Conservation (phyloP, 257 asterid species). For the Striga asiatica region DNA sequence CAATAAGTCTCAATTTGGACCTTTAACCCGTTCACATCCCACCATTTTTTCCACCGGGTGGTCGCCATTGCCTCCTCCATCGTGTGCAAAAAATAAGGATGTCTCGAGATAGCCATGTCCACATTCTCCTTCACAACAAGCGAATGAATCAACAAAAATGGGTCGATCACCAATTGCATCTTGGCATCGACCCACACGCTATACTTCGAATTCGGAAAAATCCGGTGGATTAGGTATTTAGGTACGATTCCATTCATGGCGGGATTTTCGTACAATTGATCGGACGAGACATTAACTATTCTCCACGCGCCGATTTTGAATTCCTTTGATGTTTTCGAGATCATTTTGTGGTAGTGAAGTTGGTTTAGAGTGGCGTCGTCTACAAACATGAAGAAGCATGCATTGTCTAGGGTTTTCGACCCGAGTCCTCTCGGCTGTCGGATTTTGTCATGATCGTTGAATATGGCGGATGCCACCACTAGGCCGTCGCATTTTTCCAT, state of each 20-base stretch:
- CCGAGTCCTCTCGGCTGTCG: slow-evolving; percentile 92
- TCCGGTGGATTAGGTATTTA: slow-evolving; percentile 61
- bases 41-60: slow-evolving; percentile 91
- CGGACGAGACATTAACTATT: slow-evolving; percentile 36
- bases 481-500: slow-evolving; percentile 66
- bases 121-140: slow-evolving; percentile 45
- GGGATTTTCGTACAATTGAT: slow-evolving; percentile 42
- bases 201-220: slow-evolving; percentile 68
- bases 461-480: slow-evolving; percentile 80
- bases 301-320: slow-evolving; percentile 73
- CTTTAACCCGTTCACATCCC: slow-evolving; percentile 58
- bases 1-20: slow-evolving; percentile 81
- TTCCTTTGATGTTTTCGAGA: slow-evolving; percentile 29
- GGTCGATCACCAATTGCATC: slow-evolving; percentile 80
- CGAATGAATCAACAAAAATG: slow-evolving; percentile 62
- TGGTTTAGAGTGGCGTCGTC: slow-evolving; percentile 57
- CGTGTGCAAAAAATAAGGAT: slow-evolving; percentile 60
- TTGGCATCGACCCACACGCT: slow-evolving; percentile 93
- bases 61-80: slow-evolving; percentile 93
- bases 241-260: slow-evolving; percentile 87
- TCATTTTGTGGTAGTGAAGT: slow-evolving; percentile 36
- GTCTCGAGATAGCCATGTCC: slow-evolving; percentile 80
- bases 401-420: slow-evolving; percentile 38
- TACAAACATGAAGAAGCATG: slow-evolving; percentile 77
- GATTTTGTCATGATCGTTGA: slow-evolving; percentile 83